Evolutionary conservation across 306 rosid species (phyloP), one percentile per base, ranked within the genome.

Genomic region (Albizia julibrissin): DNA sequence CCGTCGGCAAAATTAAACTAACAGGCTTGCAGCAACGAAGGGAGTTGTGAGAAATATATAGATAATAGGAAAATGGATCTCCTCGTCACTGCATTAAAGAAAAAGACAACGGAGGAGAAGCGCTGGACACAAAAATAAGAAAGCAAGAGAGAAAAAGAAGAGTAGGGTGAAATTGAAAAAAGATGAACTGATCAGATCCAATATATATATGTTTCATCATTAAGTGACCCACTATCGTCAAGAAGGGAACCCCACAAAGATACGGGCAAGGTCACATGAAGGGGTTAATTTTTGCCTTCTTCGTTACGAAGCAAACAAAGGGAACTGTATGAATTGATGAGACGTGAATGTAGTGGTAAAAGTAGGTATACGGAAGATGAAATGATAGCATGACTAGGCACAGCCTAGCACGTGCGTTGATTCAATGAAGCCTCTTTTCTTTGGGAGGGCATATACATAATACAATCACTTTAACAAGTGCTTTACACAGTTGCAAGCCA

Each of bases 271-370:
- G n/a, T 69, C 74, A 1, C 40, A 16, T 3, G 50, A 4, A 16
- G 2, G 75, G 40, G 52, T 7, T 15, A 22, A 52, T 70, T 40
- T 65, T 40, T 65, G 79, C 62, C 87, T 80, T 59, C 88, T 80
- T 78, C 80, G 44, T 16, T 21, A 27, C 18, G 69, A 83, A 83
- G 85, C 85, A 85, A 81, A 70, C 50, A 37, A 44, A 19, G 40
- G 66, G 77, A 72, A 54, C 19, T 6, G 56, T 19, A 13, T 58
- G 9, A 9, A 66, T 50, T 39, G 31, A 21, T 52, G 5, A 68
- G 37, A 34, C 58, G 6, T 42, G 22, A 37, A 61, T 16, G 13
- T 67, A 27, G 52, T 47, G 52, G 52, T 13, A 47, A 47, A 15
- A 69, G 24, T n/a, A 69, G 50, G 74, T 42, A 11, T 21, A 40